phyloP scores from a whole-genome alignment of 306 rosid genomes.

The Vigna radiata region DNA sequence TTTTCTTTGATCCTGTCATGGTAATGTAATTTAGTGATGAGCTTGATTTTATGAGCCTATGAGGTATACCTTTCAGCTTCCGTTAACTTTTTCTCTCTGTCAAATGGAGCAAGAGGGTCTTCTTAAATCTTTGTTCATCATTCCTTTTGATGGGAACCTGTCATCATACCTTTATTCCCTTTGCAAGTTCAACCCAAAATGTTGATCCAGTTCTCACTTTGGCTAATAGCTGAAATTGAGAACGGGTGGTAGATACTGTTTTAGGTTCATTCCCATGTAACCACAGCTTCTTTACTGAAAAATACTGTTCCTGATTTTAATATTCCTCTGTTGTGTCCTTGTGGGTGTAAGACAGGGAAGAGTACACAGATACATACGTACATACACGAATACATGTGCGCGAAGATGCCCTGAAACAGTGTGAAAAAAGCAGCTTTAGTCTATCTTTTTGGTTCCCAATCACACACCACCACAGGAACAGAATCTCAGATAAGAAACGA shows the following conservation, averaged over 20 bases:
- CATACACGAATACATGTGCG: constrained; percentile 39
- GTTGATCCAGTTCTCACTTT: constrained; percentile 39
- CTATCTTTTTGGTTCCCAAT: constrained; percentile 62
- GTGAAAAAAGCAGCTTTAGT: constrained; percentile 75
- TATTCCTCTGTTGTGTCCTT: constrained; percentile 31
- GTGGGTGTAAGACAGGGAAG: constrained; percentile 40
- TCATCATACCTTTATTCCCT: constrained; percentile 51
- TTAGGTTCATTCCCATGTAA: constrained; percentile 52
- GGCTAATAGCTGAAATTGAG: constrained; percentile 49
- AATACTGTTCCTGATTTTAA: constrained; percentile 41
- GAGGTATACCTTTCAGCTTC: constrained; percentile 39
- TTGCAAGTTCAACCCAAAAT: constrained; percentile 44
- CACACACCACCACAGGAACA: constrained; percentile 82
- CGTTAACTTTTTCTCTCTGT: constrained; percentile 51
- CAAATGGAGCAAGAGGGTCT: constrained; percentile 48
- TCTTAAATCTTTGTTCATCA: constrained; percentile 31
- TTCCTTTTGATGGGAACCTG: constrained; percentile 57
- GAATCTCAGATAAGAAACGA: constrained; percentile 88
- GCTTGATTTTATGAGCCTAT: neutral
- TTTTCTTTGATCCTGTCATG: constrained; percentile 28
- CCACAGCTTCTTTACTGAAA: constrained; percentile 42
- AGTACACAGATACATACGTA: neutral
- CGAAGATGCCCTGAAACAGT: constrained; percentile 78
- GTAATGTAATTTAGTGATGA: neutral
- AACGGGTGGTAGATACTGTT: constrained; percentile 54